Percentiles rank a stretch among this genome's conserved stretches.
Evolutionary conservation across 768 basidiomycete genomes (phyloP).

Genomic region (Russula vinacea): DNA sequence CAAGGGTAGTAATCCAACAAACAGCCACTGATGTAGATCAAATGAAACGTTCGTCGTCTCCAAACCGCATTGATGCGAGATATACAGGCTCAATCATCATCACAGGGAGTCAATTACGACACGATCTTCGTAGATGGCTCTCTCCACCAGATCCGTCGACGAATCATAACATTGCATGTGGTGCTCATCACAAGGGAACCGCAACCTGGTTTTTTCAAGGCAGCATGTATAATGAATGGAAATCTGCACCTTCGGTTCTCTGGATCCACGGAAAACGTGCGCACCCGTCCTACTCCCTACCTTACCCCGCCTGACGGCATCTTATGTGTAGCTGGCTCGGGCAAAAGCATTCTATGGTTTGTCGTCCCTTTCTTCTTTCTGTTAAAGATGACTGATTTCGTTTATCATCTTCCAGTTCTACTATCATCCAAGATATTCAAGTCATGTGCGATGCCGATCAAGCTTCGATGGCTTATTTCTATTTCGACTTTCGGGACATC

Average conservation of each 20-base stretch:
- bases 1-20: not conserved
- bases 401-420: constrained; percentile 2
- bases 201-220: constrained; percentile 10
- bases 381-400: too few relatives aligned
- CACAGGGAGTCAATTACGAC: constrained; percentile 1
- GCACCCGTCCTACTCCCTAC: not conserved
- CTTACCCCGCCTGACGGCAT: too few relatives aligned
- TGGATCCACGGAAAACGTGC: constrained; percentile 17
- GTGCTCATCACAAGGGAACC: not conserved
- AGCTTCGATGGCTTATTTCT: constrained; percentile 9
- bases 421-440: not conserved
- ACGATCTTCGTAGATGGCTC: constrained; percentile 1
- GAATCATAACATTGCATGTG: not conserved
- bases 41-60: not conserved
- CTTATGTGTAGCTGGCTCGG: constrained; percentile 7
- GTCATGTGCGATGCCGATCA: not conserved
- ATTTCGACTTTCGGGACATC: constrained; percentile 1
- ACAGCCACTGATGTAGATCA: not conserved
- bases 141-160: constrained; percentile 11
- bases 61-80: too few relatives aligned
- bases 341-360: constrained; percentile 15
- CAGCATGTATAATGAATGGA: constrained; percentile 1
- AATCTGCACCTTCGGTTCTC: not conserved
- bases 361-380: not conserved
- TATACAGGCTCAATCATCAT: too few relatives aligned